Conservation (phyloP, 768 basidiomycete species). For the Pleurotus cornucopiae region DNA sequence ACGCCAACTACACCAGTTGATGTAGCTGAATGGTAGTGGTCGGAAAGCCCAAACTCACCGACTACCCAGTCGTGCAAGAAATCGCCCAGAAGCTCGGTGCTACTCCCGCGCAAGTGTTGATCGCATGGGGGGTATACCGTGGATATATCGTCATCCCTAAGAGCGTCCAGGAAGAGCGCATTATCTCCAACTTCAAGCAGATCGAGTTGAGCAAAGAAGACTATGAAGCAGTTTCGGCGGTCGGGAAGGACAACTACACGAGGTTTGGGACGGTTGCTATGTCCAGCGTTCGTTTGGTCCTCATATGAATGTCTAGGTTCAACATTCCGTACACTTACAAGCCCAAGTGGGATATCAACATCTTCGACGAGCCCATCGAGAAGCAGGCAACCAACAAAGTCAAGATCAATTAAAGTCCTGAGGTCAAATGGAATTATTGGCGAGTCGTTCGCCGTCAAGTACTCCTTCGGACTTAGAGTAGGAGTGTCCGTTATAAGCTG, state of each 20-base stretch:
- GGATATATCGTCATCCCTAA: slow-evolving; percentile 86
- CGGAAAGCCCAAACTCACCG: slow-evolving; percentile 63
- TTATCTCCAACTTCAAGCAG: slow-evolving; percentile 76
- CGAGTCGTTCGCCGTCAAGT: too few relatives aligned
- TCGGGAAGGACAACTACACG: slow-evolving; percentile 45
- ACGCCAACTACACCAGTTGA: not conserved
- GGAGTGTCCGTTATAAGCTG: too few relatives aligned
- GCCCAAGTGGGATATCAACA: slow-evolving; percentile 66
- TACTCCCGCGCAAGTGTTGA: slow-evolving; percentile 75
- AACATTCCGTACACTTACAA: slow-evolving; percentile 62
- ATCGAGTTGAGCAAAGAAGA: slow-evolving; percentile 63
- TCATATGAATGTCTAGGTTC: slow-evolving; percentile 32
- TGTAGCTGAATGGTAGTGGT: slow-evolving; percentile 33
- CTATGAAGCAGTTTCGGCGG: slow-evolving; percentile 50
- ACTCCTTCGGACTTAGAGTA: too few relatives aligned
- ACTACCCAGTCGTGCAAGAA: slow-evolving; percentile 54
- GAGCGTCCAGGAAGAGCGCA: slow-evolving; percentile 67
- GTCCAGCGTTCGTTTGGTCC: not conserved
- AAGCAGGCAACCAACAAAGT: slow-evolving; percentile 29
- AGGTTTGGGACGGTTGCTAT: slow-evolving; percentile 22
- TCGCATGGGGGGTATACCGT: slow-evolving; percentile 75
- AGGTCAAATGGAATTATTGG: too few relatives aligned
- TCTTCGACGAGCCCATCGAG: slow-evolving; percentile 67
- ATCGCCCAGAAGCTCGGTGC: slow-evolving; percentile 62
- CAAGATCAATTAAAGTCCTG: slow-evolving; percentile 18